Base-by-base conservation (phyloP, 371 early-diverging fungal genomes). In the Gilbertella persicaria region DNA sequence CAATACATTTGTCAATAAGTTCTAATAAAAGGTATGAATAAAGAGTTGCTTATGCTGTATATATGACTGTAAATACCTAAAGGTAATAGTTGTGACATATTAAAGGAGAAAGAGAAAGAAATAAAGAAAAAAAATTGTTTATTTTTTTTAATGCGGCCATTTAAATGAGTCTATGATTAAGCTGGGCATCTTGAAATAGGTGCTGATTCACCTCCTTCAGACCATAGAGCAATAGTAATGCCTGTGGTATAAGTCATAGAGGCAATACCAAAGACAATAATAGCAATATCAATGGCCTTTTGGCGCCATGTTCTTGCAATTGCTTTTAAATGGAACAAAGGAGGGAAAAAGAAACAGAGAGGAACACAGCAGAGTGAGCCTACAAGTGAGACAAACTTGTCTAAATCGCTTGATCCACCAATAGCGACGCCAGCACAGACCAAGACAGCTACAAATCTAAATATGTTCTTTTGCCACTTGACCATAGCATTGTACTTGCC, bases 1-100 rank as follows among this genome's bases (percentile, higher is more conserved):
- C 97, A 60, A 97, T 95, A 76, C 97, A 97, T 62, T 95, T 93
- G 75, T 98, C 98, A 60, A 98, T 94, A 43, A 98, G 84, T 67
- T 98, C 98, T 94, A 70, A 36, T 50, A 13, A 4, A 20, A 39
- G 24, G 16, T 16, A 40, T 36, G 4, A 20, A 38, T n/a, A 21
- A 1, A 16, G 1, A 12, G 10, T 30, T n/a, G 3, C 37, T 5
- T 36, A 19, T 3, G 20, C 19, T 23, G 10, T 21, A 4, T 24
- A 9, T 20, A 35, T 4, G 41, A 23, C 19, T 60, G 73, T n/a
- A n/a, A n/a, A n/a, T n/a, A n/a, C 77, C 77, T 47, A 76, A 55
- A 36, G 77, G 77, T 47, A 76, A 66, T 37, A 76, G 61, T 60
- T 76, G 77, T n/a, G 73, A n/a, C n/a, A n/a, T n/a, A n/a, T n/a